phyloP scores from a whole-genome alignment of 2,329 filamentous ascomycete species.

The Teratosphaeria viscida region DNA sequence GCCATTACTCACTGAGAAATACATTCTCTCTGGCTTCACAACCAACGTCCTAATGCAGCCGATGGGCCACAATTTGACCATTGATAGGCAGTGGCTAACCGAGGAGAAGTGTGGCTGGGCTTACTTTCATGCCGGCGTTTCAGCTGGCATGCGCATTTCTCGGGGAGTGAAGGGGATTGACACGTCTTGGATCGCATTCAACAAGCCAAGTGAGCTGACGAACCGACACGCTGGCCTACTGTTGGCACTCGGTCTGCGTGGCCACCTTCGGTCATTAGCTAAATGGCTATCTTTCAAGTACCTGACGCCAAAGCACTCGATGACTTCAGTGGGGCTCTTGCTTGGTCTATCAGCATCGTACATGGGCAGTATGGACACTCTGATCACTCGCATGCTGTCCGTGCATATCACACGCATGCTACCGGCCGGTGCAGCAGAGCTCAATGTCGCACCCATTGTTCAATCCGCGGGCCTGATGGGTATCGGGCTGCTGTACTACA shows the following conservation, averaged over 20 bases:
- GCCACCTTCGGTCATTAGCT: conserved; percentile 83
- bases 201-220: conserved; percentile 84
- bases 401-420: conserved; percentile 95
- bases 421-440: conserved; percentile 79
- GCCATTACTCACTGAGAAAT: conserved; percentile 85
- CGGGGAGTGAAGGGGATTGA: conserved; percentile 86
- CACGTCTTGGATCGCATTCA: conserved; percentile 97
- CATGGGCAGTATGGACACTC: conserved; percentile 90
- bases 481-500: conserved; percentile 85
- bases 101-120: conserved; percentile 98
- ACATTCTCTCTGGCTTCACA: conserved; percentile 82
- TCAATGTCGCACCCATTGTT: conserved; percentile 85
- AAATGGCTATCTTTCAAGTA: conserved; percentile 99
- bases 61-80: conserved; percentile 82
- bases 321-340: conserved; percentile 95
- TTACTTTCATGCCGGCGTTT: conserved; percentile 93
- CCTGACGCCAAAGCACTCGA: conserved; percentile 95
- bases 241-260: conserved; percentile 81
- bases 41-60: conserved; percentile 87
- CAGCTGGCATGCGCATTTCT: conserved; percentile 86
- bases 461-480: conserved; percentile 97
- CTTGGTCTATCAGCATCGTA: conserved; percentile 88
- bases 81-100: conserved; percentile 75
- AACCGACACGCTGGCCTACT: conserved; percentile 95
- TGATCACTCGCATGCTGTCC: conserved; percentile 85